Base-by-base conservation (phyloP, 2,329 filamentous ascomycete genomes). In the Lachnellula hyalina region DNA sequence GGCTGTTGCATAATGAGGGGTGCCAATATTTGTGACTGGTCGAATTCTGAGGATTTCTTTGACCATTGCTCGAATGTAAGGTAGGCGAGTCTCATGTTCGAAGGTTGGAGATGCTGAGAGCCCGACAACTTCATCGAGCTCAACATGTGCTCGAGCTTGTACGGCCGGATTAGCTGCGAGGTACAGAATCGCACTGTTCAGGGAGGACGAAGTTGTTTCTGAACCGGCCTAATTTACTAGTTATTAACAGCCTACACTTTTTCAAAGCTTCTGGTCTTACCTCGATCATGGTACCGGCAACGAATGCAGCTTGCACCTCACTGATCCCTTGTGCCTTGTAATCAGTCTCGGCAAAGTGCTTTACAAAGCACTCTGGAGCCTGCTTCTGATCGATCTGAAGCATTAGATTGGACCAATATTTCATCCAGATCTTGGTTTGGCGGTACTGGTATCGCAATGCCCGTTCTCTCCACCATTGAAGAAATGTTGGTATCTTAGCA, bases 1-100 rank as follows among this genome's bases (percentile, higher is more conserved):
- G 49, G 75, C 67, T 2, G 75, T 71, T n/a, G 78, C 72, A 44
- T 70, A 73, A 64, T 84, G 81, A 2, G 80, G 80, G 35, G 83
- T 76, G 4, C 75, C 77, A 1, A 77, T 63, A 1, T 75, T 74
- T 12, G 70, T 72, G 3, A 77, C 67, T 1, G 76, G 75, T 28
- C 67, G 68, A 70, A 72, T 75, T 11, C 77, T 71, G 45, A 73
- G 66, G 7, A 72, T 70, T 58, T 80, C 77, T 52, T 77, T 70
- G n/a, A 79, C 63, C 17, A 77, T 66, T 44, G 68, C 67, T 50
- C 75, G 71, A 38, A 80, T 67, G 53, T 76, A 77, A 3, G 61
- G 67, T 23, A 82, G 65, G 0, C 65, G 61, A 0, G 68, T 64
- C 9, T 72, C 66, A 56, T 82, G 78, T 2, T 71, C 67, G 51